Evolutionary conservation across 2,329 filamentous ascomycete genomes (phyloP).

Genomic region (Ophiobolus disseminans): DNA sequence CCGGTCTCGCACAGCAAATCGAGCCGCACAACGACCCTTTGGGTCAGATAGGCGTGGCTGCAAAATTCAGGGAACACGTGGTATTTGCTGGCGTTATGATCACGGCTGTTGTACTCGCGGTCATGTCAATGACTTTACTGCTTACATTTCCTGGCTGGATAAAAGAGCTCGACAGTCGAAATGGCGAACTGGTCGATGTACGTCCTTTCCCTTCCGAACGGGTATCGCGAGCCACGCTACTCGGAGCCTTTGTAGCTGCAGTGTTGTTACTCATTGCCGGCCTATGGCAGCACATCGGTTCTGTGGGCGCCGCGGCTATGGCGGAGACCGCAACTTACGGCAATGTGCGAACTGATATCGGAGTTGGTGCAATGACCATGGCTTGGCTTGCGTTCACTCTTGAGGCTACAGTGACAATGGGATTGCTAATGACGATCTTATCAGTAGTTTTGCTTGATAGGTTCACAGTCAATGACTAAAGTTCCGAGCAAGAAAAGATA

Average conservation of each 20-base stretch:
- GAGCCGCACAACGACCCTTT: conserved; percentile 87
- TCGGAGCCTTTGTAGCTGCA: conserved; percentile 75
- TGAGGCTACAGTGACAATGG: neutral
- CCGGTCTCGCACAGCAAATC: conserved; percentile 82
- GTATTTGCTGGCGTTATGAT: conserved; percentile 97
- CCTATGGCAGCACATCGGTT: conserved; percentile 88
- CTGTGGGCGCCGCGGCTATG: conserved; percentile 88
- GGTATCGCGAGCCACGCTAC: conserved; percentile 85
- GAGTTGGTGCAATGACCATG: conserved; percentile 75
- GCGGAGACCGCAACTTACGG: conserved; percentile 88
- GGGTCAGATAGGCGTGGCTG: conserved; percentile 91
- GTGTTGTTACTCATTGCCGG: conserved; percentile 67
- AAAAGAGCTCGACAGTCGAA: conserved; percentile 74
- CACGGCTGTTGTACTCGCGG: conserved; percentile 92
- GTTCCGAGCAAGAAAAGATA: too few species aligned
- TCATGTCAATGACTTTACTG: conserved; percentile 86
- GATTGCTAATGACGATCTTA: neutral
- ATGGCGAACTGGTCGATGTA: conserved; percentile 79
- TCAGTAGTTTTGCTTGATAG: neutral
- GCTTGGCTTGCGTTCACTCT: neutral
- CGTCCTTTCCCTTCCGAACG: conserved; percentile 88
- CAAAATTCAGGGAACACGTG: conserved; percentile 94
- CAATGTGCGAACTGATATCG: conserved; percentile 79
- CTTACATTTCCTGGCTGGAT: conserved; percentile 96
- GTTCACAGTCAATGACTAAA: too few species aligned